Evolutionary conservation across 306 rosid species (phyloP).

Genomic region (Cucurbita pepo): DNA sequence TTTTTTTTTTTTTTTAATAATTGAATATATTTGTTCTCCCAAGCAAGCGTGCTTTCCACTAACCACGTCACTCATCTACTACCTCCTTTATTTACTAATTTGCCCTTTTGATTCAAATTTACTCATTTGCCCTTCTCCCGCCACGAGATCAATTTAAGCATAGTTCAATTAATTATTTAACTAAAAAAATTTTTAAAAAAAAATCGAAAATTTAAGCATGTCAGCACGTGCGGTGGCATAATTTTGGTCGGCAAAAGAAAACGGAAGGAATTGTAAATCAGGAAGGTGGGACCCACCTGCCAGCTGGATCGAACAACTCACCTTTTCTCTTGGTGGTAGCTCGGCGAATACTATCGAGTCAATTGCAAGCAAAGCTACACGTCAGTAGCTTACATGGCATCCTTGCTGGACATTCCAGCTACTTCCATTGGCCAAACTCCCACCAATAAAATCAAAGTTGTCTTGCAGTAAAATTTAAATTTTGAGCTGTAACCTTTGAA

Average conservation of each 20-base stretch:
- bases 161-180: too few relatives aligned
- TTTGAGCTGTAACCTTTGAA: neutral
- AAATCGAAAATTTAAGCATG: neutral
- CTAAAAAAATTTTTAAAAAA: too few relatives aligned
- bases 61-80: neutral
- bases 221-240: constrained; percentile 8
- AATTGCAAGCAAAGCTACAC: neutral
- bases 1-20: neutral
- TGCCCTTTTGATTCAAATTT: neutral
- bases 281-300: neutral
- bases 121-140: neutral
- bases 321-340: neutral
- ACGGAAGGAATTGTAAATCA: neutral
- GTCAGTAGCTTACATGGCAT: neutral
- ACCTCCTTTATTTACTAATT: neutral
- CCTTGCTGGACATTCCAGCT: neutral
- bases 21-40: neutral
- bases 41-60: constrained; percentile 4
- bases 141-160: too few relatives aligned
- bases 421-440: neutral
- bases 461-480: neutral
- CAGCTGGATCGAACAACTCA: neutral
- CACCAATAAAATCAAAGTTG: neutral
- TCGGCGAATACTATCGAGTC: neutral
- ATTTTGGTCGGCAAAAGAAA: constrained; percentile 6